phyloP scores from a whole-genome alignment of 257 asterid species.

The Nicotiana benthamiana region DNA sequence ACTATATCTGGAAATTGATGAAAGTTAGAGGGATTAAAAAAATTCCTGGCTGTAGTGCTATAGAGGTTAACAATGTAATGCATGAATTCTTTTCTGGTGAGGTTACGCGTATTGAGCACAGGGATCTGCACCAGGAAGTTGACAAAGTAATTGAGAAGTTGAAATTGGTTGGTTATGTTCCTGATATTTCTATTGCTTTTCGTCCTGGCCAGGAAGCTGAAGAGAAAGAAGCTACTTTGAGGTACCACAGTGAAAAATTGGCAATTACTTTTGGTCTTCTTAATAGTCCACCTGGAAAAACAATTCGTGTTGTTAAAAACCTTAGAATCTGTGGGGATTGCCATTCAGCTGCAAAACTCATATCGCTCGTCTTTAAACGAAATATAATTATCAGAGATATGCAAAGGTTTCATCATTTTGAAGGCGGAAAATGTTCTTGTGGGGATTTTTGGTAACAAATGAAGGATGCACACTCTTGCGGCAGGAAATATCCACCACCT shows the following conservation, averaged over 20 bases:
- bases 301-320: constrained; percentile 27
- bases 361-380: constrained; percentile 18
- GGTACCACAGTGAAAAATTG: constrained; percentile 40
- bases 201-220: constrained; percentile 20
- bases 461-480: neutral
- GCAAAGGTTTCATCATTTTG: constrained; percentile 37
- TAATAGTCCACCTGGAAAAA: constrained; percentile 25
- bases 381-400: constrained; percentile 25
- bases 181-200: constrained; percentile 25
- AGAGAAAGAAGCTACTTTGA: constrained; percentile 25
- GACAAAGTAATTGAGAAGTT: constrained; percentile 21
- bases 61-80: constrained; percentile 22
- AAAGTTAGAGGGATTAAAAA: constrained; percentile 21
- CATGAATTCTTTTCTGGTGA: constrained; percentile 39
- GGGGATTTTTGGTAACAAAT: constrained; percentile 33
- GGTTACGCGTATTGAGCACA: constrained; percentile 21
- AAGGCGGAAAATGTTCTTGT: constrained; percentile 35
- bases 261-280: constrained; percentile 33
- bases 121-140: constrained; percentile 26
- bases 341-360: constrained; percentile 32
- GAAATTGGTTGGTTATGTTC: constrained; percentile 27
- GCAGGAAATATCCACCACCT: neutral
- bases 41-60: constrained; percentile 32
- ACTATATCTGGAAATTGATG: constrained; percentile 15
- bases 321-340: constrained; percentile 35